Base-by-base conservation (phyloP, 2,329 filamentous ascomycete species). In the Trichophyton schoenleinii region DNA sequence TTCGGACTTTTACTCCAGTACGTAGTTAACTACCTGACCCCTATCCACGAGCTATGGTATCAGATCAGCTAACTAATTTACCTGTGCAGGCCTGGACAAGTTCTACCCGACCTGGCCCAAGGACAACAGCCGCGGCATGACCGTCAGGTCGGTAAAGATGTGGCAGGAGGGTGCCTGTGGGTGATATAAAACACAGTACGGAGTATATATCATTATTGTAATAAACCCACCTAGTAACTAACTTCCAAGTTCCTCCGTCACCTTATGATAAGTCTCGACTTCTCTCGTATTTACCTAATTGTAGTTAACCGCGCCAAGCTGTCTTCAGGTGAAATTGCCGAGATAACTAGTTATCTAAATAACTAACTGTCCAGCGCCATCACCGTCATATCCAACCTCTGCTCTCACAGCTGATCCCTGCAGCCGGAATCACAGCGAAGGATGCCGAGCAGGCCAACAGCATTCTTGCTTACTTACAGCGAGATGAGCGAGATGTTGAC, bases 21-120 rank as follows among this genome's bases (percentile, higher is more conserved):
- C 31, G 74, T 18, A 18, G 18, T 18, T 18, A 18, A 18, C 18
- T 18, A 18, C 18, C 18, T 1, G 18, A 18, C 18, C 52, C 9
- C 8, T 13, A 15, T 53, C n/a, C 18, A 7, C 18, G 18, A 22
- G 15, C 8, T 18, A 18, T 18, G 18, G 18, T 18, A 20, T 11
- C 34, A 38, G 34, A 8, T 38, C 34, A 38, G 11, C 34, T 38
- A 13, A 13, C 34, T 38, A 13, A 13, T 38, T 38, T 13, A 38
- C 3, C 3, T 9, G 11, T 3, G 20, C 63, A 63, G 68, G 64
- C 55, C 60, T 67, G 44, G 55, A 58, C 58, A 66, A 66, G 38
- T 81, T 79, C 78, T 70, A 76, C 15, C 75, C 76, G 1, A 80
- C 76, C n/a, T 81, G 79, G 79, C 74, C 73, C 8, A 67, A 72